These are phyloP conservation scores for Epicoccum nigrum DNA, from an alignment of 2,329 filamentous ascomycete species.

Conservation along the genomic window DNA sequence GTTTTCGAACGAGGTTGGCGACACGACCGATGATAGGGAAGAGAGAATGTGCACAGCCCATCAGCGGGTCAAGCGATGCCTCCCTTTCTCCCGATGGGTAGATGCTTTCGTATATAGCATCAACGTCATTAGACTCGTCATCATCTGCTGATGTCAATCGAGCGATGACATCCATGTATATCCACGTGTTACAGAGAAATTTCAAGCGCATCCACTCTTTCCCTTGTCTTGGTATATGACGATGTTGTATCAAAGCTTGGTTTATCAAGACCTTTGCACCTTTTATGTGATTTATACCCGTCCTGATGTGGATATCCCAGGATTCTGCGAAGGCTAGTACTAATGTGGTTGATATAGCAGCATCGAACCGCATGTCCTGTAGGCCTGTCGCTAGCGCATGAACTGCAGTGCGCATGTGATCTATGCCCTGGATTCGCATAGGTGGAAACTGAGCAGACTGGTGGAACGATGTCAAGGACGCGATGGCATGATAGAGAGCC, in stretches of 20 bases:
- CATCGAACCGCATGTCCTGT: slow-evolving; percentile 67
- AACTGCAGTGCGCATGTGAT: slow-evolving; percentile 71
- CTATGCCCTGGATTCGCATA: slow-evolving; percentile 67
- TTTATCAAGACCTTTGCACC: slow-evolving; percentile 69
- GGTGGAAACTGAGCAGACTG: slow-evolving; percentile 63
- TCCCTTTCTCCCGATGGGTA: slow-evolving; percentile 46
- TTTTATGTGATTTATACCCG: slow-evolving; percentile 71
- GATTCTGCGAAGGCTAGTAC: slow-evolving; percentile 72
- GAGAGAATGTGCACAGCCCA: slow-evolving; percentile 71
- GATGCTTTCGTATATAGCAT: slow-evolving; percentile 46
- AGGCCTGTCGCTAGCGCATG: slow-evolving; percentile 64
- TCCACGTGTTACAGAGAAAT: slow-evolving; percentile 74
- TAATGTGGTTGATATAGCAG: slow-evolving; percentile 72
- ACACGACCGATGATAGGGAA: slow-evolving; percentile 72
- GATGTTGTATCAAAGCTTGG: slow-evolving; percentile 60
- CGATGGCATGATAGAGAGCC: slow-evolving; percentile 71
- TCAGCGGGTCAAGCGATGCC: slow-evolving; percentile 69
- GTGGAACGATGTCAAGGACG: slow-evolving; percentile 73
- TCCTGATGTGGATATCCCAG: slow-evolving; percentile 73
- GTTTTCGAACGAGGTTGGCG: slow-evolving; percentile 68
- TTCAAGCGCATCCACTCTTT: slow-evolving; percentile 58
- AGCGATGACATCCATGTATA: slow-evolving; percentile 76
- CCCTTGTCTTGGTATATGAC: slow-evolving; percentile 49
- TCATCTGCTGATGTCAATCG: slow-evolving; percentile 68
- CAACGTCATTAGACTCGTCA: slow-evolving; percentile 62